Conservation (phyloP, 2,329 filamentous ascomycete genomes). For the Exophiala sp. region DNA sequence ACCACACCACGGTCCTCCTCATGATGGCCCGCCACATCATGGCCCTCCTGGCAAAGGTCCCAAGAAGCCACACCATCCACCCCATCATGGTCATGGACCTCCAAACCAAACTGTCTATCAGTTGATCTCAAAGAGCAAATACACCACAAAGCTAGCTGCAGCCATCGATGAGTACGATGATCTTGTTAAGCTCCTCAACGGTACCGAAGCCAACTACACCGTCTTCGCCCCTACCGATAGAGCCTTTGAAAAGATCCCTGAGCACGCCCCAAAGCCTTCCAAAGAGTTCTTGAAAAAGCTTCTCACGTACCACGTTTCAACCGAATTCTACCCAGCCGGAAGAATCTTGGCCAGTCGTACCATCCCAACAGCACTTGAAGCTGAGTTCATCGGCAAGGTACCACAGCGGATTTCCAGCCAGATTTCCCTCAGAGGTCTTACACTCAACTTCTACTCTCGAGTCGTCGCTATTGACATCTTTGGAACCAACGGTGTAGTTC, state of each 20-base stretch:
- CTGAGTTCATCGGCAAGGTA: slow-evolving; percentile 58
- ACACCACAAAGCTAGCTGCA: slow-evolving; percentile 72
- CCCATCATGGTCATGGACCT: slow-evolving; percentile 39
- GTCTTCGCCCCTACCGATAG: slow-evolving; percentile 75
- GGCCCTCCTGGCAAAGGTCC: slow-evolving; percentile 21
- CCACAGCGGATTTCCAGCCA: slow-evolving; percentile 71
- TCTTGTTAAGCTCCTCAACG: slow-evolving; percentile 70
- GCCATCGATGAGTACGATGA: slow-evolving; percentile 71
- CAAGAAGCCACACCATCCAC: slow-evolving; percentile 34
- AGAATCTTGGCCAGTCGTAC: slow-evolving; percentile 69
- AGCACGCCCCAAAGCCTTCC: slow-evolving; percentile 58
- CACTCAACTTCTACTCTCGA: slow-evolving; percentile 73
- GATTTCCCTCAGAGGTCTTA: slow-evolving; percentile 60
- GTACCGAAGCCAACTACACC: slow-evolving; percentile 70
- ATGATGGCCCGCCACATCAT: slow-evolving; percentile 25
- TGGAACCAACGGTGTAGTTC: slow-evolving; percentile 60
- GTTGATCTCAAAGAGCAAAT: slow-evolving; percentile 69
- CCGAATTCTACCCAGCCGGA: slow-evolving; percentile 63
- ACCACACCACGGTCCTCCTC: slow-evolving; percentile 35
- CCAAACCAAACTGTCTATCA: slow-evolving; percentile 75
- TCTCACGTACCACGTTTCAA: slow-evolving; percentile 71
- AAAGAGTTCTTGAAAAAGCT: slow-evolving; percentile 68
- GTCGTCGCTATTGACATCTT: slow-evolving; percentile 69
- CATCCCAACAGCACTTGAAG: slow-evolving; percentile 64
- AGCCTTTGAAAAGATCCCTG: slow-evolving; percentile 67